A percentile compares a stretch with the other conserved stretches of the same genome.
Evolutionary conservation across 257 asterid species (phyloP).

Genomic region (Solanum chilense): DNA sequence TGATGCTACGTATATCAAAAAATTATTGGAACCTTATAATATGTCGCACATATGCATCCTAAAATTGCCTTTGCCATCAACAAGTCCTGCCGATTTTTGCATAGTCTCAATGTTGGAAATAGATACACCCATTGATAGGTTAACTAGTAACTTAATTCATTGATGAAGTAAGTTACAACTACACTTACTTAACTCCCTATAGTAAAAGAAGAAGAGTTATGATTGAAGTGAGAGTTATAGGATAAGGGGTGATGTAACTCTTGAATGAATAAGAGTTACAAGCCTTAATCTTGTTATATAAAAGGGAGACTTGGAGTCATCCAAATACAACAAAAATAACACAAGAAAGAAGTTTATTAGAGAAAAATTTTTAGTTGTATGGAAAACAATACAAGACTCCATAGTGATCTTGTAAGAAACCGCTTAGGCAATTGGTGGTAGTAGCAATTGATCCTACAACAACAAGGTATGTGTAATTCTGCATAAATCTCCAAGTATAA

Average conservation of each 20-base stretch:
- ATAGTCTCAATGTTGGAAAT: neutral
- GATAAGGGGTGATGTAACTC: neutral
- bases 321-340: no score
- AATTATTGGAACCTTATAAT: neutral
- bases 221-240: neutral
- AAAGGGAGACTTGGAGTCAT: no score
- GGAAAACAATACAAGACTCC: no score
- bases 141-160: neutral
- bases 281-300: no score
- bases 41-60: neutral
- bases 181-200: neutral
- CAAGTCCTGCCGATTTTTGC: neutral
- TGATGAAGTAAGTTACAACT: neutral
- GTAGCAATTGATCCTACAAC: no score
- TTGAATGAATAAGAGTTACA: no score
- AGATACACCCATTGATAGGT: neutral
- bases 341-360: no score
- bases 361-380: no score
- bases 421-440: no score
- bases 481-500: no score
- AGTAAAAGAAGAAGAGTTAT: neutral
- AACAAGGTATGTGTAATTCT: no score
- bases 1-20: neutral
- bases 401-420: no score
- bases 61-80: neutral